Conservation (phyloP, 192 early-diverging fungal species). For the Entomortierella beljakovae region DNA sequence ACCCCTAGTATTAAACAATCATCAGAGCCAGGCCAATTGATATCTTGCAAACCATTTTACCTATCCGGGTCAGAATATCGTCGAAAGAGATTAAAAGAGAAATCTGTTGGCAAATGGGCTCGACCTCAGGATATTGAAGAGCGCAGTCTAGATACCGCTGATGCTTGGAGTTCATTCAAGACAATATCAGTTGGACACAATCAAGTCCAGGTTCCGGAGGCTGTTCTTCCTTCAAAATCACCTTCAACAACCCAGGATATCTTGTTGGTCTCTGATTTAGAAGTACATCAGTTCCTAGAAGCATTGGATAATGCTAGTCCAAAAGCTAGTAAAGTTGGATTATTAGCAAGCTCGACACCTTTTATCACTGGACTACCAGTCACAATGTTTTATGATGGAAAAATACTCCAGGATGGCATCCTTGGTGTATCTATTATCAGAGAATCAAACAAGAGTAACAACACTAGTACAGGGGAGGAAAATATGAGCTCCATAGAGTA, state of each 20-base stretch:
- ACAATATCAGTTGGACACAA: conserved; percentile 37
- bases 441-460: neutral
- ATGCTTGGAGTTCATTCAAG: conserved; percentile 45
- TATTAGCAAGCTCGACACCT: conserved; percentile 64
- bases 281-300: conserved; percentile 64
- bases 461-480: too few species aligned
- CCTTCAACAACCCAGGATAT: conserved; percentile 26
- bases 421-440: conserved; percentile 58
- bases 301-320: conserved; percentile 60
- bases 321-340: conserved; percentile 54
- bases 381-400: conserved; percentile 61
- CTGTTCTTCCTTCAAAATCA: conserved; percentile 8
- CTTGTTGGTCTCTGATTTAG: conserved; percentile 60
- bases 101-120: conserved; percentile 49
- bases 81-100: conserved; percentile 36
- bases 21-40: neutral
- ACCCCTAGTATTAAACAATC: neutral
- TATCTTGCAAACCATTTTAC: conserved; percentile 32
- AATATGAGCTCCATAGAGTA: conserved; percentile 36
- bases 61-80: conserved; percentile 36
- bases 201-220: conserved; percentile 41
- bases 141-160: conserved; percentile 40
- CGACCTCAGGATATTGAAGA: conserved; percentile 51
- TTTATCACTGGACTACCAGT: conserved; percentile 65
- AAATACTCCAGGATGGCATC: conserved; percentile 57